Evolutionary conservation across 345 rosid species (phyloP).

Genomic region (Acer yangbiense): DNA sequence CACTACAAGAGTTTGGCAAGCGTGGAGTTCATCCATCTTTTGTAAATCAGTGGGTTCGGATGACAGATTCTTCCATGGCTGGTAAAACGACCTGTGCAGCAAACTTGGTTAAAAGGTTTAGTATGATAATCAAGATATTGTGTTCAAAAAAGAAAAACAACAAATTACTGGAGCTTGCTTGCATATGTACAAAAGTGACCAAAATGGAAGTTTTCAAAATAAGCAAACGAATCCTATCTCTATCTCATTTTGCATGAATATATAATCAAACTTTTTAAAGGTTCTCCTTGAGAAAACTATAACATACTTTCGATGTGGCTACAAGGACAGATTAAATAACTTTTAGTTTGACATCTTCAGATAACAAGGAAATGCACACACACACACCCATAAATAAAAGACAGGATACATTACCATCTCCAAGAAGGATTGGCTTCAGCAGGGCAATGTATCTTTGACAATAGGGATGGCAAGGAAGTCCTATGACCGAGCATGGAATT

Average conservation of each 20-base stretch:
- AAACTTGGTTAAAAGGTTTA: not conserved
- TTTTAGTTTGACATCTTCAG: not conserved
- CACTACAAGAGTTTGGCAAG: slow-evolving; percentile 58
- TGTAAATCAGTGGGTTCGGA: slow-evolving; percentile 40
- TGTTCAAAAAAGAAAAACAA: not conserved
- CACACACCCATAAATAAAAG: not conserved
- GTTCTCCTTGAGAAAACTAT: not conserved
- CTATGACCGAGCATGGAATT: slow-evolving; percentile 20
- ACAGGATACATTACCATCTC: slow-evolving; percentile 70
- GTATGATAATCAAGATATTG: not conserved
- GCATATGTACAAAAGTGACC: not conserved
- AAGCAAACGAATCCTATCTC: not conserved
- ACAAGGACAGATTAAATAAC: not conserved
- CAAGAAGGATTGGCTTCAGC: slow-evolving; percentile 71
- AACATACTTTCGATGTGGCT: not conserved
- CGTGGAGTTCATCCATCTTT: slow-evolving; percentile 61
- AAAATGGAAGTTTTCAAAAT: not conserved
- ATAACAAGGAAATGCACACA: not conserved
- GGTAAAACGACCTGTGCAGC: slow-evolving; percentile 66
- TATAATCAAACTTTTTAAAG: not conserved
- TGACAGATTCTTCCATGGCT: slow-evolving; percentile 63
- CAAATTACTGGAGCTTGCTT: not conserved
- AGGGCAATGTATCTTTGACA: slow-evolving; percentile 57
- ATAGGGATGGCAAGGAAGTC: slow-evolving; percentile 30
- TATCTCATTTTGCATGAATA: not conserved